phyloP scores from a whole-genome alignment of 352 stramenopile species.

The Phytophthora syringae region DNA sequence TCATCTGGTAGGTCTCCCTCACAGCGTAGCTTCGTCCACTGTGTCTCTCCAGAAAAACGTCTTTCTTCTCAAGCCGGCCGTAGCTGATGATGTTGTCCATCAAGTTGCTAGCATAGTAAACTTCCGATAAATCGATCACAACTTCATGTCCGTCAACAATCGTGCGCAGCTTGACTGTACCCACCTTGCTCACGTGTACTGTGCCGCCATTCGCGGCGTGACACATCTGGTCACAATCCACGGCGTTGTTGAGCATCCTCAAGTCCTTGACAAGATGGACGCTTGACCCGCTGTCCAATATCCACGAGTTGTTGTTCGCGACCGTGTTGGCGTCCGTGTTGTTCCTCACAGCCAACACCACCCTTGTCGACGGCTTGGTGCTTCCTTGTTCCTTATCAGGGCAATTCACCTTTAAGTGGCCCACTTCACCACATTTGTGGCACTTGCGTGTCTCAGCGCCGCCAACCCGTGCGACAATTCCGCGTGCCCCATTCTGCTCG shows the following conservation, averaged over 20 bases:
- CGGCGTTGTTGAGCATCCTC: conserved; percentile 3
- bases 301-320: conserved; percentile 1
- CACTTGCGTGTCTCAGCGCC: conserved; percentile 1
- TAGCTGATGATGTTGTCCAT: conserved; percentile 5
- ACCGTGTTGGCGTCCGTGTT: not conserved
- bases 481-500: not conserved
- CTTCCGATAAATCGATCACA: conserved; percentile 3
- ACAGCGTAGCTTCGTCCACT: not conserved
- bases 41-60: not conserved
- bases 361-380: not conserved
- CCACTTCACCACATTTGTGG: conserved; percentile 3
- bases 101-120: not conserved
- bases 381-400: not conserved
- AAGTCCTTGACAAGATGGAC: conserved; percentile 13
- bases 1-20: not conserved
- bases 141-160: conserved; percentile 2
- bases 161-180: not conserved
- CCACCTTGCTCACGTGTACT: not conserved
- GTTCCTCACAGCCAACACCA: conserved; percentile 1
- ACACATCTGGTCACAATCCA: conserved; percentile 6
- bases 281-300: conserved; percentile 17
- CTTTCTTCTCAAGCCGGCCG: not conserved
- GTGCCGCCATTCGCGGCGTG: not conserved
- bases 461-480: not conserved
- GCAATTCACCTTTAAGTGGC: conserved; percentile 1